These are phyloP conservation scores for Erigeron philadelphicus DNA, from an alignment of 140 eudicot genomes.

Conservation along the genomic window DNA sequence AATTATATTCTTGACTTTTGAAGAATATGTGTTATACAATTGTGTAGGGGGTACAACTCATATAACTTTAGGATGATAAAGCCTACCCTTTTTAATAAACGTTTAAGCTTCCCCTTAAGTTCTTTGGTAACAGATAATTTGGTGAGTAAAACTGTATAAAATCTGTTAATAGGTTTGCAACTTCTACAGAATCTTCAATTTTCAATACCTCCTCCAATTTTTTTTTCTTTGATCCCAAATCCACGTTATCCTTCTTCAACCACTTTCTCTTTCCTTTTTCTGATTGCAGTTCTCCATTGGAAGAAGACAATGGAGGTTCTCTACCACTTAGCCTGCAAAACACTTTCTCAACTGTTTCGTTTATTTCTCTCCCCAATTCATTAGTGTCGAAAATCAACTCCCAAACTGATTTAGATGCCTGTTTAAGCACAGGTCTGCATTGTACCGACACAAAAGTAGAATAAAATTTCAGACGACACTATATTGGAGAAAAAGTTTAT, in stretches of 20 bases:
- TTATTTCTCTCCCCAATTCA: constrained; percentile 87
- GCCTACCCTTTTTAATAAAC: too few species aligned
- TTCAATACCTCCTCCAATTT: constrained; percentile 27
- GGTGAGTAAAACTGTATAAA: constrained; percentile 3
- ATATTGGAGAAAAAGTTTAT: too few species aligned
- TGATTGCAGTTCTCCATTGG: constrained; percentile 10
- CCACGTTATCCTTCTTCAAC: constrained; percentile 22
- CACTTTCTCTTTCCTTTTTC: too few species aligned
- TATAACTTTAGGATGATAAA: too few species aligned
- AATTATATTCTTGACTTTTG: too few species aligned
- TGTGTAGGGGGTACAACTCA: too few species aligned
- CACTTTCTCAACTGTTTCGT: constrained; percentile 74
- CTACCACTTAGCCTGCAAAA: constrained; percentile 74
- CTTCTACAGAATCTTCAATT: constrained; percentile 35
- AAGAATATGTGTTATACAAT: too few species aligned
- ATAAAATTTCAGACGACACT: neutral
- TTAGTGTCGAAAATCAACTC: constrained; percentile 76
- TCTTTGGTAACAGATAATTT: neutral
- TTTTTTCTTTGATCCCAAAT: constrained; percentile 43
- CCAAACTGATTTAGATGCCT: constrained; percentile 96
- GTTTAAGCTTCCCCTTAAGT: too few species aligned
- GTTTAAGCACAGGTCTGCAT: constrained; percentile 83
- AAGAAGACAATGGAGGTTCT: constrained; percentile 71
- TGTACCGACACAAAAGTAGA: constrained; percentile 17
- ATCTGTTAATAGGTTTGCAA: constrained; percentile 22